Evolutionary conservation across 2,329 filamentous ascomycete species (phyloP).

Genomic region (Mollisiaceae sp.): DNA sequence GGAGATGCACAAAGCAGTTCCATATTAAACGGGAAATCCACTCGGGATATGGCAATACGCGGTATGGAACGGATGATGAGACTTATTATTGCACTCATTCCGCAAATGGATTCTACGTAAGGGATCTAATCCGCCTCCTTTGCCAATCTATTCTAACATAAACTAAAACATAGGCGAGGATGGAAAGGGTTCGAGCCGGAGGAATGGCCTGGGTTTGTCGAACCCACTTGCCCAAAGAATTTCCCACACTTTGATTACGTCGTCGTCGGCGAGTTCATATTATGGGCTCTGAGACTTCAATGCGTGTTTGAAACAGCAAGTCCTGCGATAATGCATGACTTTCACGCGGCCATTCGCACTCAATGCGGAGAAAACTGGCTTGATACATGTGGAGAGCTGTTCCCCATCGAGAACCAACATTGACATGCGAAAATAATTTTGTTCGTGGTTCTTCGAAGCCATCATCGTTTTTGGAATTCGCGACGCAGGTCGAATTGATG

Average conservation of each 20-base stretch:
- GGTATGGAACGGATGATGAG: slow-evolving; percentile 15
- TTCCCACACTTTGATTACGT: slow-evolving; percentile 2
- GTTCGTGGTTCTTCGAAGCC: slow-evolving; percentile 10
- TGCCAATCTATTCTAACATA: slow-evolving; percentile 3
- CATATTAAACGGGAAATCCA: slow-evolving; percentile 9
- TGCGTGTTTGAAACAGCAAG: slow-evolving; percentile 14
- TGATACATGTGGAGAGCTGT: slow-evolving; percentile 13
- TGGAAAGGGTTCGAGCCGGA: background rate
- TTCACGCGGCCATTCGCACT: slow-evolving; percentile 7
- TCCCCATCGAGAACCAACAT: background rate
- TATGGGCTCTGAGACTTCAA: slow-evolving; percentile 6
- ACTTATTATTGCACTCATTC: slow-evolving; percentile 10
- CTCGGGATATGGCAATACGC: slow-evolving; percentile 7
- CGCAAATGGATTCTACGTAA: slow-evolving; percentile 13
- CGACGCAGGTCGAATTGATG: slow-evolving; percentile 13
- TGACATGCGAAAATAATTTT: background rate
- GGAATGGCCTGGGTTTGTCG: background rate
- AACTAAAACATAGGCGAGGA: slow-evolving; percentile 8
- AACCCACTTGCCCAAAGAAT: slow-evolving; percentile 13
- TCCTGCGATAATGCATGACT: slow-evolving; percentile 14
- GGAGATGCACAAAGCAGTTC: slow-evolving; percentile 14
- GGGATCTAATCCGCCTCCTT: slow-evolving; percentile 8
- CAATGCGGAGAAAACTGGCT: slow-evolving; percentile 9
- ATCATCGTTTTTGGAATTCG: slow-evolving; percentile 14
- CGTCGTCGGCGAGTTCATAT: background rate